Evolutionary conservation across 2,329 filamentous ascomycete species (phyloP).

Genomic region (Botrytis fragariae): DNA sequence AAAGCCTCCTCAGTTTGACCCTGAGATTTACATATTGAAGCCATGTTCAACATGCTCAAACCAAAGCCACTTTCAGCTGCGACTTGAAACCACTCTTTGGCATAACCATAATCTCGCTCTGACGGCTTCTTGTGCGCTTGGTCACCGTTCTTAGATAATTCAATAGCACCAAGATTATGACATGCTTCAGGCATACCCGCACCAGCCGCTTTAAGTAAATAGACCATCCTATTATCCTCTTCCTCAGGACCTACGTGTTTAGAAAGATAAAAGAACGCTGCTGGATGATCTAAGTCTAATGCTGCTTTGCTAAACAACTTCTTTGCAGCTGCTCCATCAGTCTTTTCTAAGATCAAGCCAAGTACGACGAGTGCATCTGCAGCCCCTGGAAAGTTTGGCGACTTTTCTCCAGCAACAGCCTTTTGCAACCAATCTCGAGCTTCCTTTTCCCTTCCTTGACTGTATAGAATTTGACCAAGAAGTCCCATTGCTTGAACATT

Average conservation of each 20-base stretch:
- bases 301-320: conserved; percentile 35
- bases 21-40: conserved; percentile 29
- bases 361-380: conserved; percentile 32
- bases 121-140: conserved; percentile 15
- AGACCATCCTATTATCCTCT: conserved; percentile 26
- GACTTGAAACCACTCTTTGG: conserved; percentile 35
- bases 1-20: conserved; percentile 26
- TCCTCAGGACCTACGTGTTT: conserved; percentile 26
- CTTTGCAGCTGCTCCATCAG: conserved; percentile 27
- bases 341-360: conserved; percentile 28
- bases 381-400: conserved; percentile 30
- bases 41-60: conserved; percentile 35
- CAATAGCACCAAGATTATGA: conserved; percentile 35
- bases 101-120: conserved; percentile 32
- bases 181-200: conserved; percentile 36
- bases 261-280: conserved; percentile 37
- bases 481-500: conserved; percentile 36
- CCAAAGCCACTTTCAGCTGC: conserved; percentile 33
- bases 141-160: conserved; percentile 27
- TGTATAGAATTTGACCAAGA: conserved; percentile 32
- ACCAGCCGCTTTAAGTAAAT: conserved; percentile 36
- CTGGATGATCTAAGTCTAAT: conserved; percentile 34
- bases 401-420: conserved; percentile 26
- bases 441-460: conserved; percentile 25
- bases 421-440: conserved; percentile 33